phyloP scores from a whole-genome alignment of 75 land plant species.

The Picea glauca region DNA sequence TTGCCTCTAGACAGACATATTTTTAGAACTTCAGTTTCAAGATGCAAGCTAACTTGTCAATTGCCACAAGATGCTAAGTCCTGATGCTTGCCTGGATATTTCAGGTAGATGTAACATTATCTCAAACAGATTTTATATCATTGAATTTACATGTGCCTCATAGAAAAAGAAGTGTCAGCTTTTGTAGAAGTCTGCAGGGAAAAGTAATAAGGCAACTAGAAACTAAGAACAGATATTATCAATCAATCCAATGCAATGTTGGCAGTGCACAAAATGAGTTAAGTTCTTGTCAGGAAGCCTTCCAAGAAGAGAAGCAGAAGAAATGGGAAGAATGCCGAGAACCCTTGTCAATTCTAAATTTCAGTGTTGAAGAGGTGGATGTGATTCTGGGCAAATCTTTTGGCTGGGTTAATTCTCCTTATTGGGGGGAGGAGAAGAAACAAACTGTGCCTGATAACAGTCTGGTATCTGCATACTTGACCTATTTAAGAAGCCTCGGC shows the following conservation, averaged over 20 bases:
- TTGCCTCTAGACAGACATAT: background rate
- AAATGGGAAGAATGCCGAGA: slow-evolving; percentile 60
- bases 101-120: slow-evolving; percentile 3
- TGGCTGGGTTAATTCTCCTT: slow-evolving; percentile 78
- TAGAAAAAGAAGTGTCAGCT: background rate
- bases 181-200: background rate
- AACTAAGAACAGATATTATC: background rate
- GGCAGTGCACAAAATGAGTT: slow-evolving; percentile 4
- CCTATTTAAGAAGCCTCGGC: slow-evolving; percentile 53
- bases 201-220: background rate
- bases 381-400: slow-evolving; percentile 73
- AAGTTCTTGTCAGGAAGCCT: background rate
- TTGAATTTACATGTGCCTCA: background rate
- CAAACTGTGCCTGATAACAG: slow-evolving; percentile 51
- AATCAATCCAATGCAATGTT: slow-evolving; percentile 11
- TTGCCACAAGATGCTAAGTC: background rate
- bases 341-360: slow-evolving; percentile 39
- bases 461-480: slow-evolving; percentile 39
- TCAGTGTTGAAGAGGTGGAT: slow-evolving; percentile 58
- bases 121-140: background rate
- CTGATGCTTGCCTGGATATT: background rate
- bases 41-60: background rate
- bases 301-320: slow-evolving; percentile 39
- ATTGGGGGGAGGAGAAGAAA: slow-evolving; percentile 81
- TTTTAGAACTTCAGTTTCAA: background rate